Base-by-base conservation (phyloP, 352 stramenopile genomes). In the Phytopythium cucurbitacearum region DNA sequence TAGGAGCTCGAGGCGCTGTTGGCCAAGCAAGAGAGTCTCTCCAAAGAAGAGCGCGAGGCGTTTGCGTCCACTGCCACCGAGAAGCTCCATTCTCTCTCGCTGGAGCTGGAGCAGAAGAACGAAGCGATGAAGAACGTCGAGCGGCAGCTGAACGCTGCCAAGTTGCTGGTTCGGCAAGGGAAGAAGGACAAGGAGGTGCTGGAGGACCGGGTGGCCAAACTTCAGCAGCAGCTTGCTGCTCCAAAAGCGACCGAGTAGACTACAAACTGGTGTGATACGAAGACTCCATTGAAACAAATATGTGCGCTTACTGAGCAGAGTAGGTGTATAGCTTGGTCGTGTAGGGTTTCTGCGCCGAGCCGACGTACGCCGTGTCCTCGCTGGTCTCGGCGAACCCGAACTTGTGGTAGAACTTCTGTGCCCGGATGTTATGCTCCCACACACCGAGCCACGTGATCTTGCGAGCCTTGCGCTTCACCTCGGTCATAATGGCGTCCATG, bases 121-220 rank as follows among this genome's bases (percentile, higher is more conserved):
- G 59, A 71, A 8, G 56, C 70, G 7, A 46, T 72, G 7, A 86
- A 86, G 56, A 80, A 71, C 38, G 59, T 65, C 3, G 76, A 88
- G 45, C 75, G 78, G 1, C 78, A 91, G 48, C 59, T 91, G 0
- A 83, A 81, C 13, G 80, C 78, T 3, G 65, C 76, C 7, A 91
- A 91, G 55, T 51, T 89, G n/a, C 67, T 89, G 11, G 65, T 65
- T 13, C 69, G 74, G 0, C 80, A 89, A 55, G 59, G 69, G 5
- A 91, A 86, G 40, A 91, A 89, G 45, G 80, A 91, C 32, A 91
- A 88, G 48, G 74, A 87, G 48, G 67, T 68, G 35, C 46, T 87
- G 12, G 45, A 50, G 32, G 33, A 40, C 10, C 11, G 45, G 4
- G n/a, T 50, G 13, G 32, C 40, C 40, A 44, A 44, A 5, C 40